phyloP scores from a whole-genome alignment of 2,329 filamentous ascomycete species.

The Fusarium sp. region DNA sequence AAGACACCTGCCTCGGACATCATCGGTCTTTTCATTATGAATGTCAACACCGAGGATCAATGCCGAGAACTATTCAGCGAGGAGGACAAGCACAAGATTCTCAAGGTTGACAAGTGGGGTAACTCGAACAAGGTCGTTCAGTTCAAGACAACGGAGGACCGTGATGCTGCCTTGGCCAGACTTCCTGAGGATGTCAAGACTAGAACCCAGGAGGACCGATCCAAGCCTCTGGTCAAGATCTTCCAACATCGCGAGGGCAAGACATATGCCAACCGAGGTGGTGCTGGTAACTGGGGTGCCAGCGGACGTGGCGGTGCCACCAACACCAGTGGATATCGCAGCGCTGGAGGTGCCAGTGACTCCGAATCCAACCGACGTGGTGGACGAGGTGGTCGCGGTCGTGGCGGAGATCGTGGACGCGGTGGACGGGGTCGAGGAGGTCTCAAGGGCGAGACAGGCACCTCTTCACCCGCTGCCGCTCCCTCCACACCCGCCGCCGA shows the following conservation, averaged over 20 bases:
- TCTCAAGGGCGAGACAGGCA: constrained; percentile 69
- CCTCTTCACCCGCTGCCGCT: constrained; percentile 64
- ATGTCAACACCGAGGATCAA: constrained; percentile 84
- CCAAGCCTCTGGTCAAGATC: constrained; percentile 84
- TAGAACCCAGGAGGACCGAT: constrained; percentile 76
- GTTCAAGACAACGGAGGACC: constrained; percentile 83
- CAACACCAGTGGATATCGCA: constrained; percentile 81
- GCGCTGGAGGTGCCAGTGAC: constrained; percentile 80
- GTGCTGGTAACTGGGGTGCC: constrained; percentile 75
- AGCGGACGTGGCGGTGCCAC: constrained; percentile 70
- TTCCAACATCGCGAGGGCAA: constrained; percentile 77
- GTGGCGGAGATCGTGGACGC: constrained; percentile 68
- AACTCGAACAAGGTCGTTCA: constrained; percentile 86
- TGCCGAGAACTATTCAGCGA: constrained; percentile 84
- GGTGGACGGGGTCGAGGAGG: constrained; percentile 68
- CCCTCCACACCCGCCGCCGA: constrained; percentile 62
- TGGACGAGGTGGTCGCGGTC: constrained; percentile 67
- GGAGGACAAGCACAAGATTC: constrained; percentile 85
- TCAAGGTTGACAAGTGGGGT: constrained; percentile 81
- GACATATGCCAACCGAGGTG: constrained; percentile 68
- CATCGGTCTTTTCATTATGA: constrained; percentile 90
- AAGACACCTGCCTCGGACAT: constrained; percentile 74
- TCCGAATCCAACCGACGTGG: constrained; percentile 69
- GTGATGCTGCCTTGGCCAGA: constrained; percentile 80
- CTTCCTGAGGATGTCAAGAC: constrained; percentile 83